Base-by-base conservation (phyloP, 2,329 filamentous ascomycete genomes). In the Colletotrichum lupini region DNA sequence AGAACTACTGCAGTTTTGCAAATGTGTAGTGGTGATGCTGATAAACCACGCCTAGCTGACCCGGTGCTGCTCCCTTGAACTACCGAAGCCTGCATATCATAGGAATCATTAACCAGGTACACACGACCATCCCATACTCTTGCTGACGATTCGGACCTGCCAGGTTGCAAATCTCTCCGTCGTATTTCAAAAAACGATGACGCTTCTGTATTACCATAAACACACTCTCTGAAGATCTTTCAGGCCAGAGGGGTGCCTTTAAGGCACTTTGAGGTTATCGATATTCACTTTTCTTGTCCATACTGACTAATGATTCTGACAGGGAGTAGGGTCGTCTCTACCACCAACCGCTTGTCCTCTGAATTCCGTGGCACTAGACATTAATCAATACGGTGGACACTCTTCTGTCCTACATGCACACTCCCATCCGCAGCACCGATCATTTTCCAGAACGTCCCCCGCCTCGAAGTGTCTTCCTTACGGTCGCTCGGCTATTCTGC, bases 11-110 rank as follows among this genome's bases (percentile, higher is more conserved):
- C 61, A n/a, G 42, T 35, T 70, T 53, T 53, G 61, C 64, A 42
- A 42, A 16, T 46, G 35, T 26, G 42, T 24, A 57, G 46, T 73
- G 26, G 28, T 66, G 60, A 66, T 71, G 49, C 49, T 35, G 71
- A 61, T 46, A 46, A 35, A 37, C 60, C 28, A 49, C 62, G 28
- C 70, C 70, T 52, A 22, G 59, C 42, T 53, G 49, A 58, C 53
- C 42, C 52, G 26, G 28, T 60, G 60, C 37, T 22, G 55, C 60
- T 70, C 67, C 67, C 71, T 71, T 70, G 71, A 46, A 60, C 58
- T 56, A 42, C 71, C 71, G 71, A 73, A 61, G 60, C 46, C 49
- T 73, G 71, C 71, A 73, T 73, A 61, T 57, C 67, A 56, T 32
- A 35, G 30, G 60, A 69, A 57, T 28, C 71, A 66, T 57, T 11